phyloP scores from a whole-genome alignment of 176 grass and related monocot species.

The Oryza meridionalis region DNA sequence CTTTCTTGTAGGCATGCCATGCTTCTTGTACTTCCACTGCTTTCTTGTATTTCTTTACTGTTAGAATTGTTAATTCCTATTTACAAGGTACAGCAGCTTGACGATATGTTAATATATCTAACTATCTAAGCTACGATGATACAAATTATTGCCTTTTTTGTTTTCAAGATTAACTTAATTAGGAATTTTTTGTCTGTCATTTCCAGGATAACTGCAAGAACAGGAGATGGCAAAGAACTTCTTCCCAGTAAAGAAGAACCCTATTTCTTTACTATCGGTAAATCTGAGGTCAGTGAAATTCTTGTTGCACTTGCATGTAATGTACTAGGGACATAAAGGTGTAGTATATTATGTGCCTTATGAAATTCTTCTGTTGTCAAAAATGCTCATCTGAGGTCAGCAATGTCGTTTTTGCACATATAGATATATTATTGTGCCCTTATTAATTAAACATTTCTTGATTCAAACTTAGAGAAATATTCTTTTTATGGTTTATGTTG shows the following conservation, averaged over 20 bases:
- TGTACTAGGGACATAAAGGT: conserved; percentile 17
- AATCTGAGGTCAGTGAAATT: conserved; percentile 79
- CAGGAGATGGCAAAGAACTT: conserved; percentile 83
- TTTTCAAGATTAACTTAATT: conserved; percentile 41
- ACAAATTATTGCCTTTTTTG: not conserved
- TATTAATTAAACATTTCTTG: not conserved
- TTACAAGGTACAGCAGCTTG: conserved; percentile 3
- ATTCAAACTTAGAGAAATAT: no score
- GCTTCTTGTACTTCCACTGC: not conserved
- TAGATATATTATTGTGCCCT: not conserved
- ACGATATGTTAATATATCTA: not conserved
- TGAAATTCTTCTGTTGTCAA: not conserved
- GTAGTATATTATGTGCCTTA: not conserved
- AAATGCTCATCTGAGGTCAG: conserved; percentile 47
- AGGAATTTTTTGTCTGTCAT: conserved; percentile 33
- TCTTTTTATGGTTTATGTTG: conserved; percentile 29
- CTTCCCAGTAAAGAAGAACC: conserved; percentile 61
- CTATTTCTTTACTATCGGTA: conserved; percentile 93
- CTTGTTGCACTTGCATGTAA: conserved; percentile 28
- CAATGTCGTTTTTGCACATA: conserved; percentile 1
- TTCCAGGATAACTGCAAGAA: conserved; percentile 75
- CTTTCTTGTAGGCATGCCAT: not conserved
- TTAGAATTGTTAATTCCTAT: conserved; percentile 7
- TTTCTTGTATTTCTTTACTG: conserved; percentile 21
- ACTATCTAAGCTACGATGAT: not conserved